Evolutionary conservation across 225 moss, liverwort and hornwort genomes (phyloP), one percentile per base, ranked within the genome.

Genomic region (Anthoceros angustus): DNA sequence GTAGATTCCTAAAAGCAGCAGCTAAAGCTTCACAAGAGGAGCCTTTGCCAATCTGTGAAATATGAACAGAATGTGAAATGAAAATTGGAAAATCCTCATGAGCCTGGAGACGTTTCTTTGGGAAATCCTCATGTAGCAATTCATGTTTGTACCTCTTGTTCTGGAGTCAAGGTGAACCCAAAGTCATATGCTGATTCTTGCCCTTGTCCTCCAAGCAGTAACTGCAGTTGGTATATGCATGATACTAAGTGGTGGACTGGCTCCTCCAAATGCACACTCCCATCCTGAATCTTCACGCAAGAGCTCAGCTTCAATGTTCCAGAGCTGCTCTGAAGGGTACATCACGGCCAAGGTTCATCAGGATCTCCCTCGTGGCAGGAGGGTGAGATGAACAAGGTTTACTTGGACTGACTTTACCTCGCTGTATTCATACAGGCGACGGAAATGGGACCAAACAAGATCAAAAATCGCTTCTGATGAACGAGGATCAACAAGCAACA

Each of bases 391-490:
- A 23, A 64, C 24, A 7, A 64, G 15, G 16, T 24, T 64, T 4
- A 6, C 24, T 64, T 24, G 5, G 9, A 3, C 50, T 16, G 50
- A 16, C 16, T 55, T 55, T 73, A 76, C 79, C 55, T 70, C 40
- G 49, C 67, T 69, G 26, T 78, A 76, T 46, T 76, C 75, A 64
- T 77, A 81, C 70, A 81, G 88, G 25, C 79, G 83, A 70, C 71
- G 79, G 66, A 92, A 92, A 74, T 88, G 88, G n/a, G 86, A 78
- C 79, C 80, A 88, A 18, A 92, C 74, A 67, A 92, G 84, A 77
- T 92, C 88, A 78, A 88, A 92, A 32, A 92, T 82, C 61, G 82
- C 88, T 69, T 88, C 88, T 63, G 86, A 82, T 61, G 92, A 72
- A 40, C 77, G 74, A 75, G 83, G 84, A 74, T 92, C 88, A 66